A percentile compares a stretch with the other conserved stretches of the same genome.
Evolutionary conservation across 331 rosid species (phyloP).

Genomic region (Spiraea crenata): DNA sequence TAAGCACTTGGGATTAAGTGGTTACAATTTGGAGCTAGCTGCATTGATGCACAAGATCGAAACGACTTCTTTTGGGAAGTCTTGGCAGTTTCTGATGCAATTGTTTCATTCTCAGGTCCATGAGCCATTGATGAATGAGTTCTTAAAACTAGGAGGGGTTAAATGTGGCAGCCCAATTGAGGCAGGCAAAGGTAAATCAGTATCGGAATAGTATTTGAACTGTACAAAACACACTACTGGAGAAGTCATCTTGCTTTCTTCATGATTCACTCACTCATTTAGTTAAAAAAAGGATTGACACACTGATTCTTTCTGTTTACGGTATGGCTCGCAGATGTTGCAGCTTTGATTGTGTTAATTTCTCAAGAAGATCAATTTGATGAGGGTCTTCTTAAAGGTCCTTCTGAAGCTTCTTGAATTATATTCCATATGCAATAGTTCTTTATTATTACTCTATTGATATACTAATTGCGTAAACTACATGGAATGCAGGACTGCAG

Average conservation of each 20-base stretch:
- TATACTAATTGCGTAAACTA: slow-evolving; percentile 16
- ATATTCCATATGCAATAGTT: not conserved
- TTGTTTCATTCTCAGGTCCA: slow-evolving; percentile 38
- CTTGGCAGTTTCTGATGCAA: slow-evolving; percentile 5
- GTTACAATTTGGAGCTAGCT: too few relatives aligned
- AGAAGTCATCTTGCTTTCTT: too few relatives aligned
- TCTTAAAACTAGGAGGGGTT: slow-evolving; percentile 67
- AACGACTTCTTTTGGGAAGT: too few relatives aligned
- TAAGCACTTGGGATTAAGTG: too few relatives aligned
- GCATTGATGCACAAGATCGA: too few relatives aligned
- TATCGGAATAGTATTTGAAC: slow-evolving; percentile 10
- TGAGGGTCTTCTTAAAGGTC: slow-evolving; percentile 54
- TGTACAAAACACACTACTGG: not conserved
- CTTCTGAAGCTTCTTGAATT: slow-evolving; percentile 24
- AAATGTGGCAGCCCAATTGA: slow-evolving; percentile 59
- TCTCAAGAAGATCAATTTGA: slow-evolving; percentile 46
- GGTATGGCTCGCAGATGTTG: slow-evolving; percentile 53
- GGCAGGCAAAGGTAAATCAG: slow-evolving; percentile 66
- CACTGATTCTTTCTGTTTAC: not conserved
- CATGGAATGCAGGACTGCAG: slow-evolving; percentile 56
- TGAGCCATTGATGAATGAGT: slow-evolving; percentile 41
- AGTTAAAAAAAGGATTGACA: not conserved
- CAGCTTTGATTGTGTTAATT: slow-evolving; percentile 60
- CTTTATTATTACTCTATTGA: slow-evolving; percentile 20
- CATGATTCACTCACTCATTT: not conserved